Conservation (phyloP, 139 green algal species). For the Tetraselmis striata region DNA sequence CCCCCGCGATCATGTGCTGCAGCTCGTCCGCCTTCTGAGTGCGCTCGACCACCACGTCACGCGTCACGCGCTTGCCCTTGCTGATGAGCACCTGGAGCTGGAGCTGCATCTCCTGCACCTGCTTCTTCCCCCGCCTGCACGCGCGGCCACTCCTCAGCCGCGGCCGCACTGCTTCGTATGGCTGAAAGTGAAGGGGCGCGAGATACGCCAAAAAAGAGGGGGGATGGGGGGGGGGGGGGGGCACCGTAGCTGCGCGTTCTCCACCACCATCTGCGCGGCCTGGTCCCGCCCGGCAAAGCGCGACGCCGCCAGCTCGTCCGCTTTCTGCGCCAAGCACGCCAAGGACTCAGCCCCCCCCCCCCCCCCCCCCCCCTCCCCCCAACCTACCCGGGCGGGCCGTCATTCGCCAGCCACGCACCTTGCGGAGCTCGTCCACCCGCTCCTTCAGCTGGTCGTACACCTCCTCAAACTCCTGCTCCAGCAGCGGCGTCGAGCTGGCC, state of each 20-base stretch:
- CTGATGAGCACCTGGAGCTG: neutral
- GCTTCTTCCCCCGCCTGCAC: neutral
- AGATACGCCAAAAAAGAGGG: no score
- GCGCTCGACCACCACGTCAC: neutral
- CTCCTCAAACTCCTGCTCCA: neutral
- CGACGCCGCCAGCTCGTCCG: neutral
- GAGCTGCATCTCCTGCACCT: neutral
- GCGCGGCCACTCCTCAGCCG: no score
- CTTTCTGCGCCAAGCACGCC: neutral
- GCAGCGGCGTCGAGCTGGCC: neutral
- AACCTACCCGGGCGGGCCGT: no score
- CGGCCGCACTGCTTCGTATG: no score
- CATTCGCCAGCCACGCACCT: no score
- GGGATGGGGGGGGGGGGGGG: no score
- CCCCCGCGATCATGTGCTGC: neutral
- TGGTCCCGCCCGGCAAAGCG: neutral
- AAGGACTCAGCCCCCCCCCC: no score
- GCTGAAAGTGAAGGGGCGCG: no score
- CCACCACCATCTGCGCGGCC: neutral
- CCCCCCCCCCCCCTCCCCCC: no score
- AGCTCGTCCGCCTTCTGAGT: neutral
- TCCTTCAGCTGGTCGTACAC: neutral
- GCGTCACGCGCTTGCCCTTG: neutral
- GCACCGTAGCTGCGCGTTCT: neutral
- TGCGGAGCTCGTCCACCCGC: neutral